Conservation (phyloP, 495 filamentous ascomycete species). For the Thermochaetoides thermophila region DNA sequence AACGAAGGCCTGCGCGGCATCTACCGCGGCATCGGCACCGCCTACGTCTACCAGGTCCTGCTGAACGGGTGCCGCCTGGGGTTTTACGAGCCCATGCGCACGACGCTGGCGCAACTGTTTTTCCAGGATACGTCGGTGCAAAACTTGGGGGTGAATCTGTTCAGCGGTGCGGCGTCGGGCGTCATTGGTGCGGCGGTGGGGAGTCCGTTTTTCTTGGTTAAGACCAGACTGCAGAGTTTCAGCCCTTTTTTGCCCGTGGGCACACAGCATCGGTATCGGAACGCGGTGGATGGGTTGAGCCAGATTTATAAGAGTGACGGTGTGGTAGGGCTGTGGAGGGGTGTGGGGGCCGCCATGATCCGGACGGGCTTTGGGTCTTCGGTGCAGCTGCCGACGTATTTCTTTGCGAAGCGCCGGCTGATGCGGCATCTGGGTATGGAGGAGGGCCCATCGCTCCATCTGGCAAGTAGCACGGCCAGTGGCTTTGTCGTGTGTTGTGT, state of each 20-base stretch:
- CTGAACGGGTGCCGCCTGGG: slow-evolving; percentile 93
- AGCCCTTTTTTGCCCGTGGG: slow-evolving; percentile 91
- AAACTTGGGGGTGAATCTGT: slow-evolving; percentile 80
- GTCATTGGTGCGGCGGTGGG: slow-evolving; percentile 81
- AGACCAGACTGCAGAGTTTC: slow-evolving; percentile 89
- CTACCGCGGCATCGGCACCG: slow-evolving; percentile 78
- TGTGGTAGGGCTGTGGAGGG: slow-evolving; percentile 67
- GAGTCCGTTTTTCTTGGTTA: slow-evolving; percentile 96
- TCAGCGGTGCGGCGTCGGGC: slow-evolving; percentile 74
- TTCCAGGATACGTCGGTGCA: slow-evolving; percentile 61
- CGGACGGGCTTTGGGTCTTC: slow-evolving; percentile 88
- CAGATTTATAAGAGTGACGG: slow-evolving; percentile 71
- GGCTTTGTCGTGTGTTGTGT: slow-evolving; percentile 94
- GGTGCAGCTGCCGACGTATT: slow-evolving; percentile 95
- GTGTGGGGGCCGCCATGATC: slow-evolving; percentile 90
- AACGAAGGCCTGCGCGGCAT: slow-evolving; percentile 83
- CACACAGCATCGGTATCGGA: slow-evolving; percentile 85
- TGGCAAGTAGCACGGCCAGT: slow-evolving; percentile 76
- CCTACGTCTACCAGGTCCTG: slow-evolving; percentile 93
- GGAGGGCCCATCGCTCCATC: slow-evolving; percentile 78
- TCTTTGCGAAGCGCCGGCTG: slow-evolving; percentile 85
- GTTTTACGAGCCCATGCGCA: slow-evolving; percentile 92
- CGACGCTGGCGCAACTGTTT: slow-evolving; percentile 43
- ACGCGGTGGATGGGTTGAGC: slow-evolving; percentile 65
- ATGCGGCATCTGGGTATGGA: slow-evolving; percentile 69